These are phyloP conservation scores for Saccharomycopsis microspora DNA, from an alignment of 805 yeast species.

Conservation along the genomic window DNA sequence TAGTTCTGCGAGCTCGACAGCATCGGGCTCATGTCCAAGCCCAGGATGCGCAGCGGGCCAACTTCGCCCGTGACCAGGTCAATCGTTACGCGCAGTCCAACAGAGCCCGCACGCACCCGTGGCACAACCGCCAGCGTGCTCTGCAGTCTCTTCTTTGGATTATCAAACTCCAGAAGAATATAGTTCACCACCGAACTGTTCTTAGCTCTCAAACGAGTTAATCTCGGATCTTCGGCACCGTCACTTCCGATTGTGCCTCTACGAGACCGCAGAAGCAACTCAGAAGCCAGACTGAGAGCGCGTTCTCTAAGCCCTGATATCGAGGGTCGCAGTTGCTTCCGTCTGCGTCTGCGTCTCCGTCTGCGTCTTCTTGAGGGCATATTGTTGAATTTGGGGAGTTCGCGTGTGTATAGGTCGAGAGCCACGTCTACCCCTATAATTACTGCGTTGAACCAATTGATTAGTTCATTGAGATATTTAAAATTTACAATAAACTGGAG, in stretches of 20 bases:
- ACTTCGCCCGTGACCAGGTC: not conserved
- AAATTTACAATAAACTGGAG: conserved; percentile 14
- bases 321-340: conserved; percentile 30
- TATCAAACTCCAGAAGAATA: conserved; percentile 14
- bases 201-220: conserved; percentile 2
- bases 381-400: conserved; percentile 66
- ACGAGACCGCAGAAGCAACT: conserved; percentile 9
- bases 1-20: no score
- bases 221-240: not conserved
- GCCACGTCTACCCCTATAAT: conserved; percentile 72
- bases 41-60: no score
- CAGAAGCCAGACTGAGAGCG: conserved; percentile 8
- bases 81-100: not conserved
- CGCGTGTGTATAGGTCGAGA: conserved; percentile 62
- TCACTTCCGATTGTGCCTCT: conserved; percentile 9
- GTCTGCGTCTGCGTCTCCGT: conserved; percentile 73
- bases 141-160: no score
- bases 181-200: conserved; percentile 13
- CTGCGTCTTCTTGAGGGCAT: conserved; percentile 60
- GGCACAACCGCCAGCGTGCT: not conserved
- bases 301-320: not conserved
- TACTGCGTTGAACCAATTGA: conserved; percentile 38
- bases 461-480: conserved; percentile 13
- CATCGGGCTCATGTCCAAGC: no score
- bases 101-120: not conserved